Evolutionary conservation across 805 yeast genomes (phyloP), one percentile per base, ranked within the genome.

Genomic region (Zygotorulaspora danielsina): DNA sequence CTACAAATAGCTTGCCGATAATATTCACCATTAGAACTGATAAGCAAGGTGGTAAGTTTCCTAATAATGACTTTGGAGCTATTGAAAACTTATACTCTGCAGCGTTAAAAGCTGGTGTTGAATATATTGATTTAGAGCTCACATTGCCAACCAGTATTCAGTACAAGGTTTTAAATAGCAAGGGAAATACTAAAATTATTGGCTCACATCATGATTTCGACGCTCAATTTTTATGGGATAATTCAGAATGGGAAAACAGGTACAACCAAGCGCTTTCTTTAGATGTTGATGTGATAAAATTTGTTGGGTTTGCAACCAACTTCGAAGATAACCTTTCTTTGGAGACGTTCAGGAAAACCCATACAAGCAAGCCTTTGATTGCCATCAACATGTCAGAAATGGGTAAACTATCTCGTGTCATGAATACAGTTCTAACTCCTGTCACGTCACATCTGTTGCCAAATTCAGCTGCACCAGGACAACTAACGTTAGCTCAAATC

Each of bases 31-130:
- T 88, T 3, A 76, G 95, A 59, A 84, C 95, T 1, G 56, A 66
- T 48, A 66, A 79, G 3, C 96, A 88, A 64, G 96, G 96, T 34
- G 96, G 96, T 17, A 59, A 67, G 30, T 84, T 86, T 65, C 83
- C 84, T 1, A 86, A 84, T 54, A 66, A 66, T 6, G 77, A 75
- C 10, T 51, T 55, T 19, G 71, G 61, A 4, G 53, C 63, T 15
- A 72, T 85, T 41, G 72, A 69, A 44, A 57, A 63, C 11, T 71
- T 88, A 42, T 69, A 76, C 37, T 53, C 61, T 25, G 65, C 82
- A 41, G 96, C 88, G 2, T 70, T 83, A 58, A 82, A 78, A 59
- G 65, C 82, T 44, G 96, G 95, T 36, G 78, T 87, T 44, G 90
- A 81, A 45, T 88, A 69, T 55, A 73, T 89, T 50, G 96, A 89